These are phyloP conservation scores for Phalaenopsis equestris DNA, from an alignment of 106 monocot species.

Conservation along the genomic window DNA sequence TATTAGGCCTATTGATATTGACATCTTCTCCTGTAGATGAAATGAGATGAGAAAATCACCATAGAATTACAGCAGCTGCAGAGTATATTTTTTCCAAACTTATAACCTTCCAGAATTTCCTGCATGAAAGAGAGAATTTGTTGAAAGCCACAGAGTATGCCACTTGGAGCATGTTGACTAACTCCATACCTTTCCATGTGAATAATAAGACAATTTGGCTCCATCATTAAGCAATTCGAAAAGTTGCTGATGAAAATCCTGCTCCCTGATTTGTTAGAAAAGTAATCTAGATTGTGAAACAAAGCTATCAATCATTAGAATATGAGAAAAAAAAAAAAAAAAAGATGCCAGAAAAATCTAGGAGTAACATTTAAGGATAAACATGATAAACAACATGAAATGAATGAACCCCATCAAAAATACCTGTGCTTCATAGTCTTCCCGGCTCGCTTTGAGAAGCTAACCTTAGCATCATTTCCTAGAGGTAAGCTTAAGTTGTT, in stretches of 20 bases:
- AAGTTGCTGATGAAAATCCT: neutral
- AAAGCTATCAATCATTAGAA: neutral
- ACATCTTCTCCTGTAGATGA: neutral
- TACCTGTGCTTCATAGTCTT: too few species aligned
- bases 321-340: too few species aligned
- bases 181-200: neutral
- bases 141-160: neutral
- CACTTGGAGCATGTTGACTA: neutral
- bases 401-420: too few species aligned
- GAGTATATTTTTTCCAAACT: constrained; percentile 5
- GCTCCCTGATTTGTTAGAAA: constrained; percentile 5
- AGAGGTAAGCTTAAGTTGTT: too few species aligned
- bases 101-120: constrained; percentile 4
- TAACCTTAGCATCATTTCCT: too few species aligned
- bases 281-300: neutral
- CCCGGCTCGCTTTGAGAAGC: too few species aligned
- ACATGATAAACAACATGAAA: too few species aligned
- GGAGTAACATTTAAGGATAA: too few species aligned
- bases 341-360: too few species aligned
- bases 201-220: neutral
- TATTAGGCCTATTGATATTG: neutral
- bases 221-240: neutral
- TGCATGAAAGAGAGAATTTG: neutral
- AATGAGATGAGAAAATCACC: constrained; percentile 4
- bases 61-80: neutral